Percentiles rank a stretch among this genome's conserved stretches.
Conservation (phyloP, 371 early-diverging fungal genomes). For the Mortierella sp. region DNA sequence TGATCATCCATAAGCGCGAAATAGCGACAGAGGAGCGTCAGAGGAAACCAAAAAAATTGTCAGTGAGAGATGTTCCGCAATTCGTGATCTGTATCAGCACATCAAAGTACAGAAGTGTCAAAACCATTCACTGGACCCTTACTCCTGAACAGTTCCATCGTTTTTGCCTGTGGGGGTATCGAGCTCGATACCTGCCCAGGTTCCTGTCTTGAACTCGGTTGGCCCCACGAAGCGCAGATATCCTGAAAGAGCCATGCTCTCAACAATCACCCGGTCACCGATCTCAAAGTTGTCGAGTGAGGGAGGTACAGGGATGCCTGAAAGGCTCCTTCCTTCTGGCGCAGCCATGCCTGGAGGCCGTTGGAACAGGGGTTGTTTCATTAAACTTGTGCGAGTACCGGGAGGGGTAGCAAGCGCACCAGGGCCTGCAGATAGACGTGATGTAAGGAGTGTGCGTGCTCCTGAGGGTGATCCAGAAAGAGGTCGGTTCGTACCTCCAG, state of each 20-base stretch:
- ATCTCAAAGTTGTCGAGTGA: conserved; percentile 54
- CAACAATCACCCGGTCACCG: conserved; percentile 77
- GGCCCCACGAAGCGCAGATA: conserved; percentile 80
- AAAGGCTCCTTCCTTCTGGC: conserved; percentile 8
- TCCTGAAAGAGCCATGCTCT: conserved; percentile 74
- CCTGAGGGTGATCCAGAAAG: conserved; percentile 42
- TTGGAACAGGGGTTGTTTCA: conserved; percentile 47
- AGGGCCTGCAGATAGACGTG: conserved; percentile 31
- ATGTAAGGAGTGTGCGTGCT: conserved; percentile 19
- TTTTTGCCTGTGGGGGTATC: conserved; percentile 86
- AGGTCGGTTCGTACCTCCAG: conserved; percentile 5
- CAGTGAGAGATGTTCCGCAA: too few relatives aligned
- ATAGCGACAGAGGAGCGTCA: too few relatives aligned
- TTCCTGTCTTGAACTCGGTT: conserved; percentile 73
- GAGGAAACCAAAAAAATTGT: too few relatives aligned
- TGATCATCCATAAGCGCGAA: conserved; percentile 6
- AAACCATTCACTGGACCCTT: too few relatives aligned
- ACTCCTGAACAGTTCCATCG: conserved; percentile 81
- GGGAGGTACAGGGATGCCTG: conserved; percentile 31
- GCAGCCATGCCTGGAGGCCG: conserved; percentile 24
- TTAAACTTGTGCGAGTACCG: conserved; percentile 16
- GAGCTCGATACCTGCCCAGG: conserved; percentile 86
- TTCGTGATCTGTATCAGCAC: too few relatives aligned
- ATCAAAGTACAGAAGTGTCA: too few relatives aligned
- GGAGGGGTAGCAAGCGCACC: conserved; percentile 6